Conservation (phyloP, 495 filamentous ascomycete species). For the Bombardia bombarda region DNA sequence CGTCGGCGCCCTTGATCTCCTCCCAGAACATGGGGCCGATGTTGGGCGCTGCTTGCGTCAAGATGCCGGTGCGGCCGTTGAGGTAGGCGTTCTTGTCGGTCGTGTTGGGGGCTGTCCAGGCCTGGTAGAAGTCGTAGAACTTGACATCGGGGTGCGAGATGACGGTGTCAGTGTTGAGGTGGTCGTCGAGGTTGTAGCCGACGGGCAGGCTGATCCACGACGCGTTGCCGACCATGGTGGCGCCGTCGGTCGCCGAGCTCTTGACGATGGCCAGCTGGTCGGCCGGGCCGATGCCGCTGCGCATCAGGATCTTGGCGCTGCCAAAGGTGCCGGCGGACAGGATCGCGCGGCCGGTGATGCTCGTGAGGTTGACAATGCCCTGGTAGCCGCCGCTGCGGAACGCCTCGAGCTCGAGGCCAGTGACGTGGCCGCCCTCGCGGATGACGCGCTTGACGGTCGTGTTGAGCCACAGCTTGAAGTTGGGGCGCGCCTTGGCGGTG, state of each 20-base stretch:
- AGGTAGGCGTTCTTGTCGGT: slow-evolving; percentile 30
- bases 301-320: slow-evolving; percentile 60
- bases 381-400: slow-evolving; percentile 45
- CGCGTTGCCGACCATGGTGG: slow-evolving; percentile 40
- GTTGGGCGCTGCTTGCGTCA: slow-evolving; percentile 63
- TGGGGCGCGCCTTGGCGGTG: slow-evolving; percentile 47
- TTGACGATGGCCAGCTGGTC: slow-evolving; percentile 53
- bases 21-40: slow-evolving; percentile 58
- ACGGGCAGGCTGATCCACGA: slow-evolving; percentile 69
- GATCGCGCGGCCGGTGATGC: slow-evolving; percentile 54
- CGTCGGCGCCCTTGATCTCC: slow-evolving; percentile 51
- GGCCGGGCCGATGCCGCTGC: slow-evolving; percentile 55
- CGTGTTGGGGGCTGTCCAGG: slow-evolving; percentile 38
- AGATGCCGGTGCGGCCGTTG: slow-evolving; percentile 46
- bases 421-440: slow-evolving; percentile 51
- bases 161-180: slow-evolving; percentile 63
- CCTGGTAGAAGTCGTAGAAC: slow-evolving; percentile 58
- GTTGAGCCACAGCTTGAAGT: slow-evolving; percentile 62
- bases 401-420: slow-evolving; percentile 59
- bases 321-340: slow-evolving; percentile 64
- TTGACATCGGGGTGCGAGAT: slow-evolving; percentile 52
- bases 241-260: slow-evolving; percentile 40
- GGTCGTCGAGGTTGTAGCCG: slow-evolving; percentile 65
- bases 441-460: slow-evolving; percentile 59
- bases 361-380: slow-evolving; percentile 54